Evolutionary conservation across 164 flowering plant species (phyloP).

Genomic region (Litsea cubeba): DNA sequence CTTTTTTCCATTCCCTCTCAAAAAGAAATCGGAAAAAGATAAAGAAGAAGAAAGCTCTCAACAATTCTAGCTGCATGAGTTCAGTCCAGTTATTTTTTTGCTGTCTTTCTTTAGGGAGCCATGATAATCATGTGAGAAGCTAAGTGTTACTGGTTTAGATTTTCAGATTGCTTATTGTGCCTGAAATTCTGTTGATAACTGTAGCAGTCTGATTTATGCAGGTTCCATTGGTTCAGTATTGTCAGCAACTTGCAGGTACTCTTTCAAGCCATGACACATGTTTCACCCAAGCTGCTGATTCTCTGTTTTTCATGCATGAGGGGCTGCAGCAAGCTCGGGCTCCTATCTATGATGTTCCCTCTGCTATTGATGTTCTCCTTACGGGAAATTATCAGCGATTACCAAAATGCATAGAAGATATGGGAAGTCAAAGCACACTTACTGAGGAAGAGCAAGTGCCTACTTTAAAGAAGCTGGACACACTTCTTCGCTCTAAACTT

Average conservation of each 20-base stretch:
- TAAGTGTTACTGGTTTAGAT: neutral
- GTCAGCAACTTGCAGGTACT: conserved; percentile 88
- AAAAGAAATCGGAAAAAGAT: too few species aligned
- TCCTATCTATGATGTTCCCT: conserved; percentile 96
- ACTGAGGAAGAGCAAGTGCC: conserved; percentile 61
- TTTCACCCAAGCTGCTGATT: conserved; percentile 96
- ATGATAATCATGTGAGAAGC: neutral
- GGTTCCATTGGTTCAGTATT: conserved; percentile 93
- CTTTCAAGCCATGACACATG: conserved; percentile 95
- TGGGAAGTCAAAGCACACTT: conserved; percentile 61
- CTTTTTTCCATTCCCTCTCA: too few species aligned
- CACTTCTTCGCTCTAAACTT: conserved; percentile 76
- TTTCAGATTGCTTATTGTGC: neutral
- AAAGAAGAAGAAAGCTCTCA: too few species aligned
- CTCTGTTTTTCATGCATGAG: conserved; percentile 94
- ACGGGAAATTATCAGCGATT: conserved; percentile 78
- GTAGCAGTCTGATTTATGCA: conserved; percentile 30
- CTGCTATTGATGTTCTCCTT: conserved; percentile 82
- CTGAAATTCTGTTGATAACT: neutral
- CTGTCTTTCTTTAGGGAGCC: neutral
- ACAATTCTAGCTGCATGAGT: too few species aligned
- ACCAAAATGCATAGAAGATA: conserved; percentile 90
- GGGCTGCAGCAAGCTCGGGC: conserved; percentile 98
- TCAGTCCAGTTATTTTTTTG: neutral
- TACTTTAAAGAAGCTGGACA: conserved; percentile 72